Percentiles rank a stretch among this genome's conserved stretches.
phyloP scores from a whole-genome alignment of 2,329 filamentous ascomycete species.

The Xylaria sp. region DNA sequence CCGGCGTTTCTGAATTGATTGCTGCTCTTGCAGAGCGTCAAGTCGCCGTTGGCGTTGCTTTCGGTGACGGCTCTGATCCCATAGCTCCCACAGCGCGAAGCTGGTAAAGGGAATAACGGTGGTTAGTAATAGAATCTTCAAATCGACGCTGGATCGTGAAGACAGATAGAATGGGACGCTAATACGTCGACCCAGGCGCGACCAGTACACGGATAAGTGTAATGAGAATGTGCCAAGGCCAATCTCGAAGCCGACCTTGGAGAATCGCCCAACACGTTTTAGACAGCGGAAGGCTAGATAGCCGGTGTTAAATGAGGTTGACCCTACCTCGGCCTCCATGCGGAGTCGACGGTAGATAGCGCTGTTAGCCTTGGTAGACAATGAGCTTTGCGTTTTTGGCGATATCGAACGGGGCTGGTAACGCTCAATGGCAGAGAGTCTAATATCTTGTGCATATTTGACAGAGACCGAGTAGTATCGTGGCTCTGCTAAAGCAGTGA shows the following conservation, averaged over 20 bases:
- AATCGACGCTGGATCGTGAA: neutral
- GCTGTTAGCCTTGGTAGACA: neutral
- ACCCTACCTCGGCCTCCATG: slow-evolving; percentile 1
- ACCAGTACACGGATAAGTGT: slow-evolving; percentile 51
- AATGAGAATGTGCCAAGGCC: slow-evolving; percentile 48
- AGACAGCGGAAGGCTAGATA: slow-evolving; percentile 58
- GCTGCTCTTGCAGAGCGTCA: neutral
- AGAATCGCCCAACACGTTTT: slow-evolving; percentile 54
- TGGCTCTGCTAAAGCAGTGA: slow-evolving; percentile 48
- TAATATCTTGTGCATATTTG: slow-evolving; percentile 21
- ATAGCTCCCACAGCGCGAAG: neutral
- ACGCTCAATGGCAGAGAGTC: neutral
- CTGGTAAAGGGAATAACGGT: neutral
- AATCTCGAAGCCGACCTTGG: slow-evolving; percentile 56
- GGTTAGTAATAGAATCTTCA: neutral
- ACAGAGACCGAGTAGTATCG: slow-evolving; percentile 42
- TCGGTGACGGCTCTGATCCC: neutral
- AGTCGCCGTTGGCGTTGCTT: neutral
- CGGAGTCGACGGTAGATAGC: neutral
- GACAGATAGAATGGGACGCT: neutral
- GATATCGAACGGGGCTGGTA: neutral
- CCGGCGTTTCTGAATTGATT: neutral
- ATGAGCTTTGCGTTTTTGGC: too few relatives aligned
- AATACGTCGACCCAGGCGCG: neutral
- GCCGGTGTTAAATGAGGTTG: slow-evolving; percentile 37